Evolutionary conservation across 768 basidiomycete species (phyloP).

Genomic region (Lentinula boryana): DNA sequence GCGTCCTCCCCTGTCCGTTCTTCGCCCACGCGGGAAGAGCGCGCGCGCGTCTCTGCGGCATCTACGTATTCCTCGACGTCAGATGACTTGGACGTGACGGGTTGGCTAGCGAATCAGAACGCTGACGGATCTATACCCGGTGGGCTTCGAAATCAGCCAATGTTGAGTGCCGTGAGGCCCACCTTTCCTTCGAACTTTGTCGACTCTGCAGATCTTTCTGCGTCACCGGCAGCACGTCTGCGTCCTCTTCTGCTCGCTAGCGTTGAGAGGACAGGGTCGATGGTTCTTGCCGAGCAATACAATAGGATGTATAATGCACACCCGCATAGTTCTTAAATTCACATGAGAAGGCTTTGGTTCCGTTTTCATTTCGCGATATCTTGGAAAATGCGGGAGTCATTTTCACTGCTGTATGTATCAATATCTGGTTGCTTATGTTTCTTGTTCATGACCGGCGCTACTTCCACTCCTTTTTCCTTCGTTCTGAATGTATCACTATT

Average conservation of each 20-base stretch:
- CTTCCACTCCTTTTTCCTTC: neutral
- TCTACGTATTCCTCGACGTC: constrained; percentile 2
- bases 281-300: constrained; percentile 1
- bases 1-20: neutral
- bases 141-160: constrained; percentile 12
- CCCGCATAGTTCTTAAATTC: neutral
- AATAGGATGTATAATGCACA: neutral
- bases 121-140: constrained; percentile 17
- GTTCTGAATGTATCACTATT: neutral
- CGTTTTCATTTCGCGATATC: neutral
- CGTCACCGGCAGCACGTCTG: neutral
- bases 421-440: neutral
- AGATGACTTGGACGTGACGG: constrained; percentile 11
- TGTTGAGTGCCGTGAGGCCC: constrained; percentile 11
- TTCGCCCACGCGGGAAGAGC: neutral
- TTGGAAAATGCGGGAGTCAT: neutral
- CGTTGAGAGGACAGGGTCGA: constrained; percentile 1
- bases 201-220: neutral
- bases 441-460: neutral
- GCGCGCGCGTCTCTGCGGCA: constrained; percentile 1
- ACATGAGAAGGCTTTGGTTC: neutral
- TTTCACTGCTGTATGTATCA: neutral
- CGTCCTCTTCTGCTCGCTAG: constrained; percentile 5
- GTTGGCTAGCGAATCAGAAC: constrained; percentile 13
- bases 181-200: constrained; percentile 1